Evolutionary conservation across 305 asterid species (phyloP).

Genomic region (Solanum hybrid): DNA sequence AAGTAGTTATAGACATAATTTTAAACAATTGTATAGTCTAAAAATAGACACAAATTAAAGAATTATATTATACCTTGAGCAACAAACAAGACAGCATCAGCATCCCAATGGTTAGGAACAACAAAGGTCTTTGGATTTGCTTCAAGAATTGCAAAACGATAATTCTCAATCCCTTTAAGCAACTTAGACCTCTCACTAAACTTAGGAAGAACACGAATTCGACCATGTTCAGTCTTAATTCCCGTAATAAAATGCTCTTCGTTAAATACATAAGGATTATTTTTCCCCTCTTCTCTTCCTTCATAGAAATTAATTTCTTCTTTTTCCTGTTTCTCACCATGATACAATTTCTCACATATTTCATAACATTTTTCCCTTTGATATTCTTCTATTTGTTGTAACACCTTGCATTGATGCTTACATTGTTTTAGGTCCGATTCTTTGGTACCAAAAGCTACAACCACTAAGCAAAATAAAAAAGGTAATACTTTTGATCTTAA

Average conservation of each 20-base stretch:
- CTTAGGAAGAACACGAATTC: conserved; percentile 40
- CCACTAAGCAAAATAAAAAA: neutral
- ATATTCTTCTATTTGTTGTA: neutral
- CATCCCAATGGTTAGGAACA: conserved; percentile 58
- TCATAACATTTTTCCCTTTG: conserved; percentile 8
- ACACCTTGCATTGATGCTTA: conserved; percentile 25
- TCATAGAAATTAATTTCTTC: neutral
- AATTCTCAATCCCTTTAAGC: conserved; percentile 48
- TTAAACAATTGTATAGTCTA: neutral
- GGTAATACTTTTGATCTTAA: neutral
- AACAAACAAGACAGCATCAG: conserved; percentile 43
- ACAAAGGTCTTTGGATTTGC: conserved; percentile 53
- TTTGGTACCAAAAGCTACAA: conserved; percentile 11
- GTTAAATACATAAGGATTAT: conserved; percentile 44
- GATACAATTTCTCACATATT: conserved; percentile 5
- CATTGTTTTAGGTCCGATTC: conserved; percentile 30
- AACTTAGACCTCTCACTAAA: conserved; percentile 47
- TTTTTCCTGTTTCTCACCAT: conserved; percentile 4
- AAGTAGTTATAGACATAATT: neutral
- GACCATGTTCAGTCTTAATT: conserved; percentile 38
- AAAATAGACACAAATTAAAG: neutral
- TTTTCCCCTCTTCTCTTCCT: neutral
- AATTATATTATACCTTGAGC: conserved; percentile 31
- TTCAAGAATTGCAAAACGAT: conserved; percentile 40
- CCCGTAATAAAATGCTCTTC: conserved; percentile 45